These are phyloP conservation scores for Hyphopichia khmerensis DNA, from an alignment of 1,139 yeast species.

Conservation along the genomic window DNA sequence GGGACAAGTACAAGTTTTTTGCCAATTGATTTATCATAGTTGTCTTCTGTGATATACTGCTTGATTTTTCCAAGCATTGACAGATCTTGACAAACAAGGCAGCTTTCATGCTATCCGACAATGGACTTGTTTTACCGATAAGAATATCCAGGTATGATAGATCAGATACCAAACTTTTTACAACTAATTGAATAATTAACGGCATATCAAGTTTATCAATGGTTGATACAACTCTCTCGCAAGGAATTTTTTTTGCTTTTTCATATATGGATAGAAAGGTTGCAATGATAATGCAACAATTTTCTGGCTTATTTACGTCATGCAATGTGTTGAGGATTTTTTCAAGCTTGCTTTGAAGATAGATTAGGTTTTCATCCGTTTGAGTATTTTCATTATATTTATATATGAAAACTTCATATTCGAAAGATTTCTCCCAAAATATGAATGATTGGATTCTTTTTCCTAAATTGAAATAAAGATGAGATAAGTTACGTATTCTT, in stretches of 20 bases:
- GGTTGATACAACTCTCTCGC: not conserved
- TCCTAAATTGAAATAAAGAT: constrained; percentile 21
- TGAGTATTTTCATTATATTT: constrained; percentile 1
- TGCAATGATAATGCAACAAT: constrained; percentile 1
- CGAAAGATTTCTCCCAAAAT: constrained; percentile 17
- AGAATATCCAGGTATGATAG: not conserved
- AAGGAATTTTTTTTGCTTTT: not conserved
- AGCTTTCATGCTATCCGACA: constrained; percentile 8
- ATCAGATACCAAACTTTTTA: constrained; percentile 9
- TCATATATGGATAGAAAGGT: not conserved
- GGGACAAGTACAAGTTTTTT: constrained; percentile 9
- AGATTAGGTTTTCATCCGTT: not conserved
- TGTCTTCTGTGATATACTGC: constrained; percentile 10
- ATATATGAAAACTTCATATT: constrained; percentile 20
- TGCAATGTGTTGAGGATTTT: constrained; percentile 1
- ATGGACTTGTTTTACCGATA: constrained; percentile 4
- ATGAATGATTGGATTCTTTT: constrained; percentile 7
- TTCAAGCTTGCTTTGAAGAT: constrained; percentile 1
- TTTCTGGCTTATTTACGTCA: constrained; percentile 2
- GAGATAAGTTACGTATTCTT: constrained; percentile 30
- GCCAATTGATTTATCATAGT: constrained; percentile 6
- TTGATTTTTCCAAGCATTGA: constrained; percentile 12
- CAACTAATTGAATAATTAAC: constrained; percentile 10
- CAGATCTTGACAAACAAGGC: constrained; percentile 6
- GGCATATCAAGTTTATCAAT: constrained; percentile 6